These are phyloP conservation scores for Cryptococcus hybrid DNA, from an alignment of 1,284 basidiomycete species.

Conservation along the genomic window DNA sequence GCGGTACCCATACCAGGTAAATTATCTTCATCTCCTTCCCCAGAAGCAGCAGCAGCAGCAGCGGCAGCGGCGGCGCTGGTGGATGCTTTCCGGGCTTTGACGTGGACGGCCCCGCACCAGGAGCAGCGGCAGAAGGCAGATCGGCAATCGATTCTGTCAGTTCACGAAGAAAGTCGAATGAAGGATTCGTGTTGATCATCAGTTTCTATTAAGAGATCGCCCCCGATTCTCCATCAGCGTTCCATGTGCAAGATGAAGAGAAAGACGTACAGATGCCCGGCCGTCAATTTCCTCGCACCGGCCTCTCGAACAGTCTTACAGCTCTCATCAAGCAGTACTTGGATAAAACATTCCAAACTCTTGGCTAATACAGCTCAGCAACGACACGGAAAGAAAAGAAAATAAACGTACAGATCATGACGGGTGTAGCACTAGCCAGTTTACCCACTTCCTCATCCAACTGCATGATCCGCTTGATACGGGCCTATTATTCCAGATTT, in stretches of 20 bases:
- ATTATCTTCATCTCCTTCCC: constrained; percentile 2
- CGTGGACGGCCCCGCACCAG: not conserved
- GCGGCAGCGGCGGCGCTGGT: not conserved
- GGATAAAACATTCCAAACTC: constrained; percentile 91
- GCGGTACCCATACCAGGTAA: too few species aligned
- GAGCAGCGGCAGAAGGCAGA: constrained; percentile 54
- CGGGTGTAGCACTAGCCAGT: constrained; percentile 93
- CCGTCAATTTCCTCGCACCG: constrained; percentile 86
- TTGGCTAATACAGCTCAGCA: constrained; percentile 63
- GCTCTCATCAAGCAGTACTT: constrained; percentile 78
- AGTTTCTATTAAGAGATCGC: constrained; percentile 63
- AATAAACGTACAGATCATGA: constrained; percentile 86
- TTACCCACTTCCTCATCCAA: constrained; percentile 99
- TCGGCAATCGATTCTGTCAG: constrained; percentile 88
- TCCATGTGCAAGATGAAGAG: too few species aligned
- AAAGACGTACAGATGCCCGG: constrained; percentile 83
- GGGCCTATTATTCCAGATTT: constrained; percentile 59
- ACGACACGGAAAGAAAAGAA: too few species aligned
- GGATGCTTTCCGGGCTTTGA: constrained; percentile 13
- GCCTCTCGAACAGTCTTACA: constrained; percentile 76
- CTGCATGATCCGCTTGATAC: constrained; percentile 99
- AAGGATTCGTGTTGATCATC: constrained; percentile 81
- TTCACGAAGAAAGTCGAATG: constrained; percentile 94
- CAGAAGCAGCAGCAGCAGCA: not conserved
- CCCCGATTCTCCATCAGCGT: too few species aligned